Evolutionary conservation across 1,284 basidiomycete genomes (phyloP).

Genomic region (Lentinula novae-zelandiae): DNA sequence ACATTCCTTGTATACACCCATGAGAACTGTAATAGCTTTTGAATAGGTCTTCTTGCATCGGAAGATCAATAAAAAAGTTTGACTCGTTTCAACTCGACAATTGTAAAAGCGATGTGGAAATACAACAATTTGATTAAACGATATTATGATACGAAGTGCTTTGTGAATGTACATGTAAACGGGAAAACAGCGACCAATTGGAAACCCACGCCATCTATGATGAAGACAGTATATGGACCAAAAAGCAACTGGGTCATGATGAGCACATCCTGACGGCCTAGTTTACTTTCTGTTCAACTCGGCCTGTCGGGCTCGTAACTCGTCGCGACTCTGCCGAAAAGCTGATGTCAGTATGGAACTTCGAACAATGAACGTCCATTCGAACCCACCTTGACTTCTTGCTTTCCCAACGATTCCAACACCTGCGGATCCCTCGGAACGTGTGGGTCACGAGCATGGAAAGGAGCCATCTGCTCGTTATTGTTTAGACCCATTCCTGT

Average conservation of each 20-base stretch:
- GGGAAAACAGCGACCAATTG: too few species aligned
- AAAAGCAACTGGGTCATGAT: neutral
- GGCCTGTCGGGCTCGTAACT: conserved; percentile 51
- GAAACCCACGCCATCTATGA: too few species aligned
- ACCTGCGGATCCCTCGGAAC: conserved; percentile 29
- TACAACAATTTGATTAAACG: too few species aligned
- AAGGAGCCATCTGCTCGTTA: conserved; percentile 25
- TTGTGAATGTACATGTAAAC: too few species aligned
- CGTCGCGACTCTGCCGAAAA: conserved; percentile 41
- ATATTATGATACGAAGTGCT: too few species aligned
- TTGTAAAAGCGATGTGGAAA: neutral
- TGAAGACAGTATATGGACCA: too few species aligned
- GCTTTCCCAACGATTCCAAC: conserved; percentile 20
- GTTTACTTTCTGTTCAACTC: conserved; percentile 23
- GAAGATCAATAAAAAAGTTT: too few species aligned
- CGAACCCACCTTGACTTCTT: conserved; percentile 17
- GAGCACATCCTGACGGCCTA: neutral
- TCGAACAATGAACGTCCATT: too few species aligned
- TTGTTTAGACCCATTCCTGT: conserved; percentile 36
- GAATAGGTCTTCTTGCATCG: too few species aligned
- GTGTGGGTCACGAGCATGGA: conserved; percentile 40
- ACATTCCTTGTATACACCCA: neutral
- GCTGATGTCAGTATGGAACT: too few species aligned
- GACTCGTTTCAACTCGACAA: too few species aligned
- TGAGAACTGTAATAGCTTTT: too few species aligned